These are phyloP conservation scores for Scleroderma citrinum DNA, from an alignment of 768 basidiomycete species.

Conservation along the genomic window DNA sequence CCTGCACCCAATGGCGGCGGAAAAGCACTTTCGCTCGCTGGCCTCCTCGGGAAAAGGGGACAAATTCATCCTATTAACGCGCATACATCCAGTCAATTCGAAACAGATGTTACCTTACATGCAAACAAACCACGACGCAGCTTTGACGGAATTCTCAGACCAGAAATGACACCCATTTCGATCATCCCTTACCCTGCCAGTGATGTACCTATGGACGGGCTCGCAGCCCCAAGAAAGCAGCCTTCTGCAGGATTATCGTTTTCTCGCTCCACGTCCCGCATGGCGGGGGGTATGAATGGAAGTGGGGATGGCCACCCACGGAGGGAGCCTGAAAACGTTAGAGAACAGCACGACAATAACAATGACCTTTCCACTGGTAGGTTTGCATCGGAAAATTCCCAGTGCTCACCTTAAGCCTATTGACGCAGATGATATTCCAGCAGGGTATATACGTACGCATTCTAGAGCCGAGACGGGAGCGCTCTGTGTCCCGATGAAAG, in stretches of 20 bases:
- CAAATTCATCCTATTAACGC: constrained; percentile 2
- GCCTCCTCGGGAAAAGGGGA: constrained; percentile 16
- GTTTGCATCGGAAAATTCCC: background rate
- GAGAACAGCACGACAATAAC: background rate
- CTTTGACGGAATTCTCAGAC: constrained; percentile 20
- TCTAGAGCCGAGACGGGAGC: constrained; percentile 1
- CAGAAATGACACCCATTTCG: constrained; percentile 17
- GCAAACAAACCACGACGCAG: constrained; percentile 10
- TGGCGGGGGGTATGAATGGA: background rate
- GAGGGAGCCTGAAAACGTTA: background rate
- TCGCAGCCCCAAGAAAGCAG: background rate
- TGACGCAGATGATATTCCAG: constrained; percentile 1
- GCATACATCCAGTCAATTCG: background rate
- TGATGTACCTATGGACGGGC: background rate
- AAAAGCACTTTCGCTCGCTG: constrained; percentile 17
- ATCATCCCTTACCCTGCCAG: constrained; percentile 16
- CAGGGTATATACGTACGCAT: constrained; percentile 21
- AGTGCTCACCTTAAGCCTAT: background rate
- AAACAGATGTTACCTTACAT: background rate
- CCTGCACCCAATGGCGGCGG: constrained; percentile 7
- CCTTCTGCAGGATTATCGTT: background rate
- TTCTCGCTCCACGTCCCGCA: background rate
- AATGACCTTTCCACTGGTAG: background rate
- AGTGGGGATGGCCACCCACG: background rate
- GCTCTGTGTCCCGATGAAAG: background rate